Evolutionary conservation across 208 protist genomes (phyloP), one percentile per base, ranked within the genome.

Genomic region (Trypanosoma scelopori): DNA sequence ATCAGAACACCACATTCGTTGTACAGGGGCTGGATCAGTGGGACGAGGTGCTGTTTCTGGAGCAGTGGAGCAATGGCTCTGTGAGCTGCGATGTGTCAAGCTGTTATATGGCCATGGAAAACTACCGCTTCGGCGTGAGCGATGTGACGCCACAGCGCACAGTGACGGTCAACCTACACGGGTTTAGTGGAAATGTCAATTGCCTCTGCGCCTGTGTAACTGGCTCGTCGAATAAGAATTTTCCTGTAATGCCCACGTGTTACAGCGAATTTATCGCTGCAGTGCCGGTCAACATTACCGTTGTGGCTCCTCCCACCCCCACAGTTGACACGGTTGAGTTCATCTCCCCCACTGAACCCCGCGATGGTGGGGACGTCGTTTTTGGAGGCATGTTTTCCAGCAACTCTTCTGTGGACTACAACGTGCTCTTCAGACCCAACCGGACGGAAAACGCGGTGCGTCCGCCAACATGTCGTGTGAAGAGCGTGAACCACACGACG

Each of bases 201-300:
- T 65, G 59, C 50, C 23, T 65, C 12, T 65, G 59, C 46, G 47
- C 46, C 37, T 49, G 39, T 61, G 55, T 49, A 6, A 49, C 43
- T n/a, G 55, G 55, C 15, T 61, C 55, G 23, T 61, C 22, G 1
- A 32, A 3, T 12, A 4, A 1, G 1, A 3, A 61, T 0, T 3
- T 23, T 1, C 13, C 12, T 37, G 22, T 18, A 18, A 13, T 9
- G n/a, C 9, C 18, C 32, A 18, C 46, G 9, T 28, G 5, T 49
- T 5, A 61, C 46, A 23, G 6, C 0, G 2, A 5, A 1, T 61
- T 49, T 49, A 18, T 61, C 18, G 32, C 23, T 49, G 42, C 55
- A 1, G 55, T 61, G 16, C 55, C 55, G 9, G 27, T 61, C 3
- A 41, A 61, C 42, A 48, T 61, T 49, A 20, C 23, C 12, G 55